These are phyloP conservation scores for Mycena haematopus DNA, from an alignment of 768 basidiomycete species.

Conservation along the genomic window DNA sequence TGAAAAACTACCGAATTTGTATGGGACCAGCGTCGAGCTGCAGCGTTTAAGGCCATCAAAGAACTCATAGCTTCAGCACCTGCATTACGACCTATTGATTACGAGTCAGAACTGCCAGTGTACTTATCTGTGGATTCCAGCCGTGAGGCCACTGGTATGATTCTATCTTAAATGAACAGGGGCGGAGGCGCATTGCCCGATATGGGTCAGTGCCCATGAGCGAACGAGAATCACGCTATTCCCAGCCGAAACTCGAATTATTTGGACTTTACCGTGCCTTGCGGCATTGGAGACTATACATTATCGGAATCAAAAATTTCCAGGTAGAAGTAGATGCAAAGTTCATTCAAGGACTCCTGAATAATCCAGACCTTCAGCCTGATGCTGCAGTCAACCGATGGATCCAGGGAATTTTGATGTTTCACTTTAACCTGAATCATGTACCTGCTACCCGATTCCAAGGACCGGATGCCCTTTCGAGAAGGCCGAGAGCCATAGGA, in stretches of 20 bases:
- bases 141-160: constrained; percentile 38
- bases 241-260: constrained; percentile 1
- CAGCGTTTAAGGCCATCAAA: too few species aligned
- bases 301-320: neutral
- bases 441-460: neutral
- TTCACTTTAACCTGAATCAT: neutral
- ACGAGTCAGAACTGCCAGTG: too few species aligned
- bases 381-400: neutral
- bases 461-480: neutral
- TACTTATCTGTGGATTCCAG: constrained; percentile 39
- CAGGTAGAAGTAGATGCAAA: neutral
- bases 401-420: neutral
- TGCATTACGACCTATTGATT: too few species aligned
- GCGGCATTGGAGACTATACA: neutral
- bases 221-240: neutral
- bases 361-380: neutral
- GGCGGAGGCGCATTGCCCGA: constrained; percentile 29
- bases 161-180: constrained; percentile 40
- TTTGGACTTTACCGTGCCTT: neutral
- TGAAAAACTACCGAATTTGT: too few species aligned
- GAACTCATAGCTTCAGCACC: too few species aligned
- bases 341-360: neutral
- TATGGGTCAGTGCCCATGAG: neutral
- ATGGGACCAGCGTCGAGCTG: too few species aligned
- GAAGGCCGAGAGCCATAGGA: neutral